Evolutionary conservation across 768 basidiomycete species (phyloP).

Genomic region (Leccinum longicurvipes): DNA sequence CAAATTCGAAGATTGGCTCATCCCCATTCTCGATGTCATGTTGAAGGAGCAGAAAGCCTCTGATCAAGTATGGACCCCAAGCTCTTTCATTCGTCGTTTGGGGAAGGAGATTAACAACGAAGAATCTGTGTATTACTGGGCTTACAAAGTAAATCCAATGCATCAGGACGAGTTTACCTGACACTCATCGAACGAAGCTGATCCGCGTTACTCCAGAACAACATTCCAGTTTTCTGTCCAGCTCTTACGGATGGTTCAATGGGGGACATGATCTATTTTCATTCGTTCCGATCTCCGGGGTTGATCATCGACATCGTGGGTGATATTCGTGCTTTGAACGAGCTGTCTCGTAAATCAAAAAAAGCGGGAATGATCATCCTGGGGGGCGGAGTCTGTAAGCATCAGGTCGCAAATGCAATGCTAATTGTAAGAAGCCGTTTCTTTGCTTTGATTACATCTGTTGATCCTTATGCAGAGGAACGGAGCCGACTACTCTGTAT

Average conservation of each 20-base stretch:
- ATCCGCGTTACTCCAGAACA: constrained; percentile 59
- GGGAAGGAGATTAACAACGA: constrained; percentile 98
- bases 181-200: constrained; percentile 21
- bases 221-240: constrained; percentile 98
- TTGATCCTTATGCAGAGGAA: constrained; percentile 62
- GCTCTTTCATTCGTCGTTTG: constrained; percentile 85
- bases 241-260: constrained; percentile 97
- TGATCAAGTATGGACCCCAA: constrained; percentile 85
- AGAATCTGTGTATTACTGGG: constrained; percentile 98
- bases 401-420: constrained; percentile 99
- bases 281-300: constrained; percentile 85
- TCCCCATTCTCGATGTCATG: constrained; percentile 88
- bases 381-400: constrained; percentile 98
- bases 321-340: constrained; percentile 91
- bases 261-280: constrained; percentile 99
- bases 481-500: constrained; percentile 96
- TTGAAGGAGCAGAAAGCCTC: constrained; percentile 77
- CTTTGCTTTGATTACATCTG: not conserved
- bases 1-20: constrained; percentile 99
- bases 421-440: constrained; percentile 65
- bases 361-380: constrained; percentile 99
- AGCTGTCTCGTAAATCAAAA: constrained; percentile 77
- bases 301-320: constrained; percentile 90
- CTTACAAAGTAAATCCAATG: constrained; percentile 79
- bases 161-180: constrained; percentile 11